Evolutionary conservation across 2,329 filamentous ascomycete genomes (phyloP).

Genomic region (Dothideomycetes sp.): DNA sequence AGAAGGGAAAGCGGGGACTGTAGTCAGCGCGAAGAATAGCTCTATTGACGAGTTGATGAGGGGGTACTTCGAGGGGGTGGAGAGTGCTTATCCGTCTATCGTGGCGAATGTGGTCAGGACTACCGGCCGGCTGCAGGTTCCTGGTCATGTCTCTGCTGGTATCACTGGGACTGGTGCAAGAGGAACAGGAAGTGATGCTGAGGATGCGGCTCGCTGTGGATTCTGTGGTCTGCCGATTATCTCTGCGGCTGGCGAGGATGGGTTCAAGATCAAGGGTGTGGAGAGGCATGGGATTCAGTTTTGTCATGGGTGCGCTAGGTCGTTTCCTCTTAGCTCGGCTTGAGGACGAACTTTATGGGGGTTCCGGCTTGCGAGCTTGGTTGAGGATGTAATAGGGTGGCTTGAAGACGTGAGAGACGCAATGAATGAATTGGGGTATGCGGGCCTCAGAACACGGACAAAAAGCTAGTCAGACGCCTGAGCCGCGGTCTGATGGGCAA

Average conservation of each 20-base stretch:
- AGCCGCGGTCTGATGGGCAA: too few relatives aligned
- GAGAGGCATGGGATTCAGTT: background rate
- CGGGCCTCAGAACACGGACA: too few relatives aligned
- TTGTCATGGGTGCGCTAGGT: background rate
- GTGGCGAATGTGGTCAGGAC: constrained; percentile 94
- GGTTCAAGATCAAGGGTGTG: background rate
- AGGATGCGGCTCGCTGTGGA: constrained; percentile 38
- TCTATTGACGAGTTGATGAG: constrained; percentile 87
- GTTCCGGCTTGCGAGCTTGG: too few relatives aligned
- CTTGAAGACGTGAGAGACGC: too few relatives aligned
- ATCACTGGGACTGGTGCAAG: constrained; percentile 5
- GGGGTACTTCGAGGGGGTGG: constrained; percentile 78
- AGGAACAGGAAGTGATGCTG: background rate
- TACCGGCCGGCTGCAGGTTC: constrained; percentile 62
- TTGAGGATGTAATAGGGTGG: too few relatives aligned
- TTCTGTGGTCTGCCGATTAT: constrained; percentile 57
- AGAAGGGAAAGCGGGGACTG: constrained; percentile 20
- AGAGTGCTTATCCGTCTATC: constrained; percentile 77
- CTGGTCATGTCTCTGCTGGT: constrained; percentile 25
- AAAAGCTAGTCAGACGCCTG: too few relatives aligned
- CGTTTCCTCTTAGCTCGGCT: background rate
- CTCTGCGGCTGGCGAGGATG: background rate
- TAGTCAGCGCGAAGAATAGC: constrained; percentile 59
- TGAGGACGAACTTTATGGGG: too few relatives aligned
- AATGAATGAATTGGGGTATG: too few relatives aligned